Conservation (phyloP, 2,329 filamentous ascomycete genomes). For the Geosmithia putterillii region DNA sequence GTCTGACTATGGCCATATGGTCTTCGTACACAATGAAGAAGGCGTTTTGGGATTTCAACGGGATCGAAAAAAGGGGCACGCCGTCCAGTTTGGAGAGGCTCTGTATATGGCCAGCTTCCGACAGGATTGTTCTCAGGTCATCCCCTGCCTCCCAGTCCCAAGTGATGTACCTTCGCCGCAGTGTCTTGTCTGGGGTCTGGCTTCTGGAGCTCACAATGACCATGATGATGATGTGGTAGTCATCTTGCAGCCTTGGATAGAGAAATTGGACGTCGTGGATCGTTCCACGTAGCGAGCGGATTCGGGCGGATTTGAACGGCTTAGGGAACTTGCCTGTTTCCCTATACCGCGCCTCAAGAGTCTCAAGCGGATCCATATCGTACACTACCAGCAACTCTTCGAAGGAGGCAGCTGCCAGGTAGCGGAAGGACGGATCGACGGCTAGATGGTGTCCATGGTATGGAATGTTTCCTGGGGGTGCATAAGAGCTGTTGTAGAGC, state of each 20-base stretch:
- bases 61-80: constrained; percentile 58
- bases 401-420: constrained; percentile 57
- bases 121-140: constrained; percentile 27
- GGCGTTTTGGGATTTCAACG: constrained; percentile 55
- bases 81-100: neutral
- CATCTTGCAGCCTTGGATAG: constrained; percentile 53
- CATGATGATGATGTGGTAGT: constrained; percentile 64
- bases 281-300: constrained; percentile 49
- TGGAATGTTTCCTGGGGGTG: constrained; percentile 24
- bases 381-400: constrained; percentile 61
- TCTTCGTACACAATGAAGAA: constrained; percentile 57
- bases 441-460: constrained; percentile 56
- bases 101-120: constrained; percentile 18
- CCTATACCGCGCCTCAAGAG: constrained; percentile 36
- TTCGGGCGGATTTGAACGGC: constrained; percentile 40
- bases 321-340: constrained; percentile 27
- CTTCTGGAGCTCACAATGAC: constrained; percentile 35
- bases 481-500: constrained; percentile 7
- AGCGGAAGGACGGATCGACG: constrained; percentile 63
- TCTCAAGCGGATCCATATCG: constrained; percentile 46
- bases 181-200: neutral
- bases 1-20: constrained; percentile 42
- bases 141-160: constrained; percentile 50
- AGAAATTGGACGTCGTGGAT: constrained; percentile 84
- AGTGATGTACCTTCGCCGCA: constrained; percentile 27